Percentiles rank a stretch among this genome's conserved stretches.
These are phyloP conservation scores for Sporisorium exsertum DNA, from an alignment of 1,284 basidiomycete species.

Conservation along the genomic window DNA sequence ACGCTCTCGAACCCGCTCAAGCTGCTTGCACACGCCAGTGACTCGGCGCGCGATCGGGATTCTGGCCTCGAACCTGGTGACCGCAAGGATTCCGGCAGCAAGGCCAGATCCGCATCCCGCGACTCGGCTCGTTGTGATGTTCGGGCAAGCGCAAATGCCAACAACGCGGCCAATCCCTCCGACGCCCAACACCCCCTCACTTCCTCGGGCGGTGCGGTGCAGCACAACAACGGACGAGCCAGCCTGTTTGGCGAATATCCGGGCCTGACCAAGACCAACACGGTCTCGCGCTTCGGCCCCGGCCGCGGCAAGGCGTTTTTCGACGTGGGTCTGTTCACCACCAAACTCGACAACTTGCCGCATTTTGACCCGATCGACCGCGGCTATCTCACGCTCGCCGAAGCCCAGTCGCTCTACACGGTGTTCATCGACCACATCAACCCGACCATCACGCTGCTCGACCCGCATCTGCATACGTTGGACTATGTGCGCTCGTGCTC, in stretches of 20 bases:
- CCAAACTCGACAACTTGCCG: conserved; percentile 44
- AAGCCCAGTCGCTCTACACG: conserved; percentile 39
- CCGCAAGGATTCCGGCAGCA: not conserved
- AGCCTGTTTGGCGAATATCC: conserved; percentile 28
- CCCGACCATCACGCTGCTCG: conserved; percentile 51
- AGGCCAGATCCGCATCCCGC: not conserved
- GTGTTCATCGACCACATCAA: conserved; percentile 54
- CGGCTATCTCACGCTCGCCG: conserved; percentile 36
- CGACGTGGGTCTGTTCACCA: conserved; percentile 43
- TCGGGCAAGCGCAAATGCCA: not conserved
- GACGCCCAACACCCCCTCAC: not conserved
- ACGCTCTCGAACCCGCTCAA: conserved; percentile 52
- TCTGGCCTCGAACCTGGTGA: conserved; percentile 16
- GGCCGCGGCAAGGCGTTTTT: conserved; percentile 50
- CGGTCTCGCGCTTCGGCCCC: conserved; percentile 40
- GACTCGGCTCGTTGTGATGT: not conserved
- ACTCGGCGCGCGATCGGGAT: conserved; percentile 43
- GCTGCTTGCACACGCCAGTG: conserved; percentile 48
- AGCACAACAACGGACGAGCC: conserved; percentile 12
- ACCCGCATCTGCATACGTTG: conserved; percentile 54
- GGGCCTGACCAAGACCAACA: conserved; percentile 27
- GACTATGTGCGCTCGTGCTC: conserved; percentile 48
- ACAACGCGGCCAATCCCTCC: not conserved
- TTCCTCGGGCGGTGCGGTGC: not conserved
- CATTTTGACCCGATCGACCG: conserved; percentile 51